Percentiles rank a stretch among this genome's conserved stretches.
Evolutionary conservation across 495 filamentous ascomycete genomes (phyloP).

Genomic region (Aspergillus wentii): DNA sequence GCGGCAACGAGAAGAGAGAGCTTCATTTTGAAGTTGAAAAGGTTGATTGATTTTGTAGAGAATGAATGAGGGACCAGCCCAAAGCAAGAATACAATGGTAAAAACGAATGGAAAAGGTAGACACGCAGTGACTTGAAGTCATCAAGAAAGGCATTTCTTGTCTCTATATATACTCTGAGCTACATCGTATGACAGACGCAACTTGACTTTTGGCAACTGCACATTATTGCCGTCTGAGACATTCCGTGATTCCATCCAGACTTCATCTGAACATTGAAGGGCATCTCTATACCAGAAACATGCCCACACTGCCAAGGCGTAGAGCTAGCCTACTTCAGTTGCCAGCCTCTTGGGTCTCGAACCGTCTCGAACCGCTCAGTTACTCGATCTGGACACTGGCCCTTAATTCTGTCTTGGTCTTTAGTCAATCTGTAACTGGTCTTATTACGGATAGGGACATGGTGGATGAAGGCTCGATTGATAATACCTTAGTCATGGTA

Average conservation of each 20-base stretch:
- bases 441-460: too few species aligned
- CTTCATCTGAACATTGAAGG: not conserved
- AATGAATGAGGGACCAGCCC: too few species aligned
- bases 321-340: not conserved
- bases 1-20: not conserved
- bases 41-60: too few species aligned
- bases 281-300: constrained; percentile 2
- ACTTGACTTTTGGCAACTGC: constrained; percentile 1
- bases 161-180: not conserved
- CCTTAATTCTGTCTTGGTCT: too few species aligned
- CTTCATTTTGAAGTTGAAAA: too few species aligned
- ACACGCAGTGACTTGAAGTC: constrained; percentile 1
- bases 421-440: too few species aligned
- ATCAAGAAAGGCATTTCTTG: not conserved
- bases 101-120: not conserved
- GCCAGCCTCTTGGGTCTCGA: not conserved
- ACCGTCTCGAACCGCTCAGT: not conserved
- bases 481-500: too few species aligned
- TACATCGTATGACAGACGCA: too few species aligned
- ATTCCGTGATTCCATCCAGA: not conserved
- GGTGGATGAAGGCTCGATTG: too few species aligned
- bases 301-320: not conserved
- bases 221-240: not conserved
- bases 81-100: not conserved
- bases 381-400: not conserved